A percentile compares a stretch with the other conserved stretches of the same genome.
Conservation (phyloP, 2,329 filamentous ascomycete species). For the Sporothrix luriei region DNA sequence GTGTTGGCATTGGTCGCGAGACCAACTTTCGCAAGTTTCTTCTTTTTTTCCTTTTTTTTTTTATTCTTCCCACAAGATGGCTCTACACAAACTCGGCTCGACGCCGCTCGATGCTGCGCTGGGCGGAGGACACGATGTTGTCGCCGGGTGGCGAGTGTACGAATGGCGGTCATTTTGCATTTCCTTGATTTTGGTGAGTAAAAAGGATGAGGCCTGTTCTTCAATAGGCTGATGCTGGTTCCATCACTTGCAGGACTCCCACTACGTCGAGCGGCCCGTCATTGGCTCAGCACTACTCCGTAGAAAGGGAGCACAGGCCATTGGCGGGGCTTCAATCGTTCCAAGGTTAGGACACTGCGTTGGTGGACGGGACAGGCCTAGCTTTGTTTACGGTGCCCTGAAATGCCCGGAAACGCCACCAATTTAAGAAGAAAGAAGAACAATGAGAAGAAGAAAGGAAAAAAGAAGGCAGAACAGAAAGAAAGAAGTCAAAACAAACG, state of each 20-base stretch:
- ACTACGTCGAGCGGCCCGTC: conserved; percentile 17
- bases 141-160: conserved; percentile 9
- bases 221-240: background rate
- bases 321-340: background rate
- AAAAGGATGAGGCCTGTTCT: background rate
- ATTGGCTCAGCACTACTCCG: conserved; percentile 16
- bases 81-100: background rate
- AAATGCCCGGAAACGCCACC: background rate
- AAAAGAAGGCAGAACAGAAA: background rate
- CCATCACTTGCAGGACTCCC: background rate
- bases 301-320: background rate
- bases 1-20: background rate
- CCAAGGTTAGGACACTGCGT: background rate
- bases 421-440: background rate
- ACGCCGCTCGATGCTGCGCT: conserved; percentile 4
- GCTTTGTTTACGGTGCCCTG: background rate
- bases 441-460: background rate
- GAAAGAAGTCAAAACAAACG: background rate
- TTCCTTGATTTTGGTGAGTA: conserved; percentile 6
- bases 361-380: conserved; percentile 20
- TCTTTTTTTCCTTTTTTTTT: background rate
- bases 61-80: background rate
- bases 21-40: background rate
- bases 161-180: background rate
- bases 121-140: conserved; percentile 3